Percentiles rank a stretch among this genome's conserved stretches.
Conservation (phyloP, 148 eudicot species). For the Pharnaceum exiguum region DNA sequence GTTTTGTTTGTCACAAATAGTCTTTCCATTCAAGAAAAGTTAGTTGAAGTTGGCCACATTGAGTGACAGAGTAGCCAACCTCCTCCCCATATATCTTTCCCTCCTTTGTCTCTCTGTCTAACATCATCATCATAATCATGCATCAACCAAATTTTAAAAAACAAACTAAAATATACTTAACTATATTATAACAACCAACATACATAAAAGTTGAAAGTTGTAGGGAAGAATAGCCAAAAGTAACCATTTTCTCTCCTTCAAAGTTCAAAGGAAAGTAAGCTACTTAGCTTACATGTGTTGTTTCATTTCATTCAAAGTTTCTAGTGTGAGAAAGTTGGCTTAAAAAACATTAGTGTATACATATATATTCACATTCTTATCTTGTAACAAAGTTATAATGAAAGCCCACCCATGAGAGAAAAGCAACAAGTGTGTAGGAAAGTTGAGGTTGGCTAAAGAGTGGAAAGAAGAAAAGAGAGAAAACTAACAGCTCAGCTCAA, state of each 20-base stretch:
- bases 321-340: slow-evolving; percentile 22
- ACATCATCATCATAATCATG: slow-evolving; percentile 20
- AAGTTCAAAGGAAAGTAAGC: slow-evolving; percentile 3
- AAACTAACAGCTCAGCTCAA: slow-evolving; percentile 16
- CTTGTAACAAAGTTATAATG: not conserved
- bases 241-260: slow-evolving; percentile 11
- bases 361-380: not conserved
- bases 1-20: slow-evolving; percentile 32
- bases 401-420: slow-evolving; percentile 32
- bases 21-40: slow-evolving; percentile 76
- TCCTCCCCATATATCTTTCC: too few relatives aligned
- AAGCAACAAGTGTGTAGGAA: slow-evolving; percentile 27
- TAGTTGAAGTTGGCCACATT: slow-evolving; percentile 51
- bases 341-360: not conserved
- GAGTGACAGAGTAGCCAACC: slow-evolving; percentile 61
- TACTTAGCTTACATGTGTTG: too few relatives aligned
- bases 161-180: slow-evolving; percentile 2
- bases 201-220: slow-evolving; percentile 27
- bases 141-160: too few relatives aligned
- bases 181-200: slow-evolving; percentile 30
- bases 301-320: slow-evolving; percentile 21
- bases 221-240: slow-evolving; percentile 13
- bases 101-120: slow-evolving; percentile 14
- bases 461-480: not conserved
- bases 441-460: slow-evolving; percentile 31